Evolutionary conservation across 2,329 filamentous ascomycete species (phyloP), one percentile per base, ranked within the genome.

Genomic region (Beauveria sp.): DNA sequence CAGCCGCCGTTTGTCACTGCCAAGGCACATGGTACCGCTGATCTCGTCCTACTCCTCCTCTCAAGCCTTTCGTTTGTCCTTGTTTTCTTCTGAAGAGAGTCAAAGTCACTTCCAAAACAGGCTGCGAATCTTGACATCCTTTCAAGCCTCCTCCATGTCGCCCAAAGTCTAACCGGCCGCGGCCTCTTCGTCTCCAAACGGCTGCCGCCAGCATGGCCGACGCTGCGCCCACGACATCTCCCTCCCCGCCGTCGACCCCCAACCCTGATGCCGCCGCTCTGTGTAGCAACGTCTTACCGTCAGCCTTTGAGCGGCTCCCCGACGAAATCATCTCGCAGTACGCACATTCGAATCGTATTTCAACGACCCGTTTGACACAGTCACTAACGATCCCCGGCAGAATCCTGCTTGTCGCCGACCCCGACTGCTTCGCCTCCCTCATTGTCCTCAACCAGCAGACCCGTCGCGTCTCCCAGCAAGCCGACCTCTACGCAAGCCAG

Each of bases 271-370:
- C 53, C 26, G 9, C 47, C 8, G 24, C 40, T 14, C 22, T 38
- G 53, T 49, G 18, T 40, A 45, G 26, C 53, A 58, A 60, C 49
- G 40, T 64, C 66, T 67, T 69, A 66, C 67, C 71, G 72, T 72
- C 71, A 8, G 26, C 80, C 40, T 84, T 88, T 66, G 77, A 81
- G 42, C 78, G 76, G 51, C 76, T 89, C 12, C 86, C 86, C 6
- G 83, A 87, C 71, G 86, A 89, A 71, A 89, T 89, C 63, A 87
- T 89, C 66, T 77, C 87, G 69, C 84, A 88, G 86, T 89, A 74
- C 72, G 82, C 74, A 51, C 43, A 12, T 52, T n/a, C 46, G 20
- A 14, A 54, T 56, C 4, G 3, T 49, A 42, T 46, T 46, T 24
- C 24, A 22, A 10, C 10, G n/a, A 7, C 18, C 34, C 18, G 18